Percentiles rank a stretch among this genome's conserved stretches.
Evolutionary conservation across 2,329 filamentous ascomycete genomes (phyloP).

Genomic region (Colletotrichum cuscutae): DNA sequence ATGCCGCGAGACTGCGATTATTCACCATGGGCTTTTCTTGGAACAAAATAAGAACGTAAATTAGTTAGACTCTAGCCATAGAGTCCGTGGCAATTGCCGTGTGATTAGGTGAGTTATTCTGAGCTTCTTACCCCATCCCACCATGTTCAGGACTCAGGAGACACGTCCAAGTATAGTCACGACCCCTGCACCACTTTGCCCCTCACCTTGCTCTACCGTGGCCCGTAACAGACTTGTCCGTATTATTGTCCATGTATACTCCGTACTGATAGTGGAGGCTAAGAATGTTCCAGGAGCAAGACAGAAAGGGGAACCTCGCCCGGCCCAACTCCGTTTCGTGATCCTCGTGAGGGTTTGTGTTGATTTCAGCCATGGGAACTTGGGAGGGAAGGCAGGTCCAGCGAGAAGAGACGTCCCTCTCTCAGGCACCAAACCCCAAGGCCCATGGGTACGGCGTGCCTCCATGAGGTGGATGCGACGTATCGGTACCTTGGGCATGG

Average conservation of each 20-base stretch:
- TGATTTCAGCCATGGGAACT: neutral
- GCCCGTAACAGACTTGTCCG: no score
- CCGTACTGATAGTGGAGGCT: neutral
- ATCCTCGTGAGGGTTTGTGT: neutral
- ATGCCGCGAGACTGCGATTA: neutral
- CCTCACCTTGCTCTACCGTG: neutral
- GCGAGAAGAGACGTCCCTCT: neutral
- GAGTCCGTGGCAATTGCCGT: neutral
- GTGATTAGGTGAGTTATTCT: neutral
- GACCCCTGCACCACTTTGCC: neutral
- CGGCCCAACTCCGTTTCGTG: neutral
- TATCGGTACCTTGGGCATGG: slow-evolving; percentile 4
- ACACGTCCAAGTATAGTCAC: neutral
- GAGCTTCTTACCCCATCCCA: neutral
- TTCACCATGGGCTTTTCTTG: neutral
- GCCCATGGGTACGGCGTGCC: neutral
- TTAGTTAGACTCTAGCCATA: neutral
- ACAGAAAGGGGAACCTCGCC: neutral
- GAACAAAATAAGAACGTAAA: neutral
- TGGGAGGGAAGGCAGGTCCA: neutral
- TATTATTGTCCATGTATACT: neutral
- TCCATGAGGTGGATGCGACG: neutral
- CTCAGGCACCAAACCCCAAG: neutral
- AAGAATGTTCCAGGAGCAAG: neutral
- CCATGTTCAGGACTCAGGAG: neutral